These are phyloP conservation scores for Linnemannia elongata DNA, from an alignment of 192 early-diverging fungal genomes.

Conservation along the genomic window DNA sequence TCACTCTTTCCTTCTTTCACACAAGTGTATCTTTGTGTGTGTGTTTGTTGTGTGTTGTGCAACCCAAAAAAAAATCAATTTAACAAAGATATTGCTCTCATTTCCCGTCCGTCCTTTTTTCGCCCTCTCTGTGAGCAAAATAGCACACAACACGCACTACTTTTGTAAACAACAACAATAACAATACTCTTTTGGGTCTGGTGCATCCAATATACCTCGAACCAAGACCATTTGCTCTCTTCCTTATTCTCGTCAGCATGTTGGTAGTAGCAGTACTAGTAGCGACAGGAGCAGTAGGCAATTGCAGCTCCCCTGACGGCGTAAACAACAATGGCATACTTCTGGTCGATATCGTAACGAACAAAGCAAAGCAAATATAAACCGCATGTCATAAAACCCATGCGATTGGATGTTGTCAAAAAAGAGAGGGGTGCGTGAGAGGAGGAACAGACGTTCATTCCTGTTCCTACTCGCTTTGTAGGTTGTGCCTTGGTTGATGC, in stretches of 20 bases:
- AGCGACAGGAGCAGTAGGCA: neutral
- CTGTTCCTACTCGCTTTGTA: neutral
- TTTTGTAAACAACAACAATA: neutral
- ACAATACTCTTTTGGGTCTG: neutral
- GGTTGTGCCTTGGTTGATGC: neutral
- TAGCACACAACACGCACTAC: neutral
- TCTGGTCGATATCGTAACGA: too few relatives aligned
- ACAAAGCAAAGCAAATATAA: neutral
- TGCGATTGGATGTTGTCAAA: neutral
- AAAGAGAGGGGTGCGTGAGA: neutral
- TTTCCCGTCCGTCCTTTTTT: slow-evolving; percentile 9
- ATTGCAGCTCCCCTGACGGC: too few relatives aligned
- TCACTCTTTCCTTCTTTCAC: too few relatives aligned
- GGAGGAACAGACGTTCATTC: neutral
- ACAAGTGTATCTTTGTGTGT: neutral
- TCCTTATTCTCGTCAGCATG: neutral
- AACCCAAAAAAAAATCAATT: slow-evolving; percentile 30
- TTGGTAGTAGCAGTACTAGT: neutral
- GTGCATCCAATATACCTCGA: slow-evolving; percentile 8
- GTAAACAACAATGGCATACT: too few relatives aligned
- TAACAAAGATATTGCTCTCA: slow-evolving; percentile 35
- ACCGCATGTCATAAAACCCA: neutral
- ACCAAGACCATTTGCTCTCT: neutral
- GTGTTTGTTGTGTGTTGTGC: neutral
- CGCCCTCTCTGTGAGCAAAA: slow-evolving; percentile 5